These are phyloP conservation scores for Tetrapyrgos nigripes DNA, from an alignment of 1,284 basidiomycete genomes.

Conservation along the genomic window DNA sequence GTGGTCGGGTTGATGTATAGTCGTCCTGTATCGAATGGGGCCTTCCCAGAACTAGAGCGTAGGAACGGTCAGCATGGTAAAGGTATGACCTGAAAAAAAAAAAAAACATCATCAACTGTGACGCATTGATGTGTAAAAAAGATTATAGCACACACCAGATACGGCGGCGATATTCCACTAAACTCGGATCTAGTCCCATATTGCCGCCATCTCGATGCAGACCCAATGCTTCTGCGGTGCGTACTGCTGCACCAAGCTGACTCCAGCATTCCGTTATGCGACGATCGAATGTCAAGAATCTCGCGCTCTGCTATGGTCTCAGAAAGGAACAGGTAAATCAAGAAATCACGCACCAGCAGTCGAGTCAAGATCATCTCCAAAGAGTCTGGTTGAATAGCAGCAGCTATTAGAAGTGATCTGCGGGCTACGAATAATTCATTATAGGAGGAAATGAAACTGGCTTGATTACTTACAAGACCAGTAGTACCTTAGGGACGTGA, in stretches of 20 bases:
- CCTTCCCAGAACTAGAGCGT: constrained; percentile 90
- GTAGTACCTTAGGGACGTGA: constrained; percentile 88
- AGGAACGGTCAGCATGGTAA: constrained; percentile 92
- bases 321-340: constrained; percentile 12
- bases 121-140: neutral
- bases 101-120: constrained; percentile 18
- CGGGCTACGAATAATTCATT: constrained; percentile 61
- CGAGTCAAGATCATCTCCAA: constrained; percentile 90
- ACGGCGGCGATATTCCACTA: constrained; percentile 89
- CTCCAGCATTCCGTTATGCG: constrained; percentile 96
- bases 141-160: constrained; percentile 68
- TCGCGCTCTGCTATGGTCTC: constrained; percentile 68
- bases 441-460: constrained; percentile 17
- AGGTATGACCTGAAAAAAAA: constrained; percentile 75
- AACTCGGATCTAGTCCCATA: constrained; percentile 78
- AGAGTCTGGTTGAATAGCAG: constrained; percentile 90
- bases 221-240: constrained; percentile 94
- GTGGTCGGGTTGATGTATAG: constrained; percentile 84
- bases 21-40: constrained; percentile 90
- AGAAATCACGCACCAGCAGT: constrained; percentile 61
- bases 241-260: constrained; percentile 89
- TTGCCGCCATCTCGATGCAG: constrained; percentile 91
- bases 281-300: constrained; percentile 90
- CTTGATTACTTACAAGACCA: constrained; percentile 80
- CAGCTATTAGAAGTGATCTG: constrained; percentile 85